Conservation (phyloP, 1,139 yeast genomes). For the Hemisphaericaspora subhashii region DNA sequence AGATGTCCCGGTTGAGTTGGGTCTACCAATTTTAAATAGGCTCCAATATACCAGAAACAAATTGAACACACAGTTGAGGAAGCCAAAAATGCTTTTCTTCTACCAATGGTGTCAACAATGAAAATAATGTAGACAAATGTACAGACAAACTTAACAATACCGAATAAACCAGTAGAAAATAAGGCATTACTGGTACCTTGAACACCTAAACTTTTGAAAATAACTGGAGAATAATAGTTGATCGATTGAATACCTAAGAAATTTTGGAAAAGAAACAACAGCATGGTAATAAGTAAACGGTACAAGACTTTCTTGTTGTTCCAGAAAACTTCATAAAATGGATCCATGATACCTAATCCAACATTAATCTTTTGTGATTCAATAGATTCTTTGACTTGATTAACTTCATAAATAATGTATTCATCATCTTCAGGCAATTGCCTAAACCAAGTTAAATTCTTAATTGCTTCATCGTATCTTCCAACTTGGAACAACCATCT, state of each 20-base stretch:
- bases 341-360: slow-evolving; percentile 42
- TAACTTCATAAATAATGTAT: slow-evolving; percentile 38
- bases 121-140: slow-evolving; percentile 37
- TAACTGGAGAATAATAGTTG: slow-evolving; percentile 46
- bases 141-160: slow-evolving; percentile 41
- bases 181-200: slow-evolving; percentile 40
- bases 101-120: slow-evolving; percentile 40
- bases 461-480: slow-evolving; percentile 33
- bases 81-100: slow-evolving; percentile 40
- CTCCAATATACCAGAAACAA: slow-evolving; percentile 47
- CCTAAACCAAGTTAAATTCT: slow-evolving; percentile 40
- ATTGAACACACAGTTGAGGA: slow-evolving; percentile 37
- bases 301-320: slow-evolving; percentile 28
- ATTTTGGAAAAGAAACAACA: slow-evolving; percentile 42
- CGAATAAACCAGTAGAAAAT: slow-evolving; percentile 46
- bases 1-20: slow-evolving; percentile 35
- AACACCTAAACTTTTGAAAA: slow-evolving; percentile 40
- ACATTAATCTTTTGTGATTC: slow-evolving; percentile 31
- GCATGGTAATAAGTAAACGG: slow-evolving; percentile 33
- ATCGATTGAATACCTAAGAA: slow-evolving; percentile 48
- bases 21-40: slow-evolving; percentile 38
- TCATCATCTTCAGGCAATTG: slow-evolving; percentile 38
- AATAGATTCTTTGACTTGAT: slow-evolving; percentile 26
- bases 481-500: slow-evolving; percentile 43
- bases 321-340: slow-evolving; percentile 35